phyloP scores from a whole-genome alignment of 805 yeast species.

The Pichia rugopelliculosa region DNA sequence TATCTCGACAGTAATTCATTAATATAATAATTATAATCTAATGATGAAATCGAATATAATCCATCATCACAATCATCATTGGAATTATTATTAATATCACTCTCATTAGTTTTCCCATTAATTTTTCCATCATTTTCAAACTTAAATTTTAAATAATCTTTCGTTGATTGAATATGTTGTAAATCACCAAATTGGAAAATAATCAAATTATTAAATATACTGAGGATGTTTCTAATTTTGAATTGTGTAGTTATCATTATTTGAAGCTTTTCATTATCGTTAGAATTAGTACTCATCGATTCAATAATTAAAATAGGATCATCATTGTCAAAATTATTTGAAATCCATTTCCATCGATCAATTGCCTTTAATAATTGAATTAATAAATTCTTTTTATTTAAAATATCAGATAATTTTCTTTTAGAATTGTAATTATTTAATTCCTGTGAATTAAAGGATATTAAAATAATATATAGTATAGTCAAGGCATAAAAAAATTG shows the following conservation, averaged over 20 bases:
- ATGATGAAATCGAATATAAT: constrained; percentile 50
- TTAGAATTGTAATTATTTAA: constrained; percentile 5
- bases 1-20: constrained; percentile 68
- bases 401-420: constrained; percentile 2
- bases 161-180: constrained; percentile 33
- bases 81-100: neutral
- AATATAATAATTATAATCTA: constrained; percentile 77
- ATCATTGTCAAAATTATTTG: constrained; percentile 19
- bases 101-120: neutral
- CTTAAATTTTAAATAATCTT: constrained; percentile 37
- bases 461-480: constrained; percentile 18
- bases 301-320: constrained; percentile 12
- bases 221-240: constrained; percentile 50
- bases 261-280: constrained; percentile 20
- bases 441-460: constrained; percentile 11
- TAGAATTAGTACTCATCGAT: constrained; percentile 8
- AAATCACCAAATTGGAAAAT: constrained; percentile 58
- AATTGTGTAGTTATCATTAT: constrained; percentile 18
- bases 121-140: constrained; percentile 24
- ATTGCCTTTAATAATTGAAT: constrained; percentile 39
- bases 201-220: constrained; percentile 46
- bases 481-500: constrained; percentile 27
- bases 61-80: neutral
- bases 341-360: constrained; percentile 61
- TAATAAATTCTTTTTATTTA: constrained; percentile 33